A percentile compares a stretch with the other conserved stretches of the same genome.
Evolutionary conservation across 352 stramenopile genomes (phyloP).

Genomic region (Phytophthora megakarya): DNA sequence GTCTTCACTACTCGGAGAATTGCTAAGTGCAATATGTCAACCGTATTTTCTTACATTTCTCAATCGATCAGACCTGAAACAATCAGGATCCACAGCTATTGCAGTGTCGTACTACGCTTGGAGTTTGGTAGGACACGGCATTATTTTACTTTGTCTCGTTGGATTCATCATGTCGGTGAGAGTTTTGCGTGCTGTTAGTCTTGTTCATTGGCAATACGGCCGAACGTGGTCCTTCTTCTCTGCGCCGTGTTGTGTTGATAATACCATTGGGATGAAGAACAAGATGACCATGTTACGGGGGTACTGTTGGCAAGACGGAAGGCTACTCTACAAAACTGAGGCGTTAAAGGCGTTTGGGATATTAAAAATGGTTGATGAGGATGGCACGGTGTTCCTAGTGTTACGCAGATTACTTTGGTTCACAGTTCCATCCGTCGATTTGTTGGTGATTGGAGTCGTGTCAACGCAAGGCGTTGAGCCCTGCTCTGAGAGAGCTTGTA

Average conservation of each 20-base stretch:
- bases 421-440: constrained; percentile 4
- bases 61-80: constrained; percentile 7
- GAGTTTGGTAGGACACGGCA: constrained; percentile 19
- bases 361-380: constrained; percentile 18
- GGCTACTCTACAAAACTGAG: constrained; percentile 3
- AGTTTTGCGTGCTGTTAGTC: constrained; percentile 10
- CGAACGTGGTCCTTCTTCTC: constrained; percentile 14
- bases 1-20: constrained; percentile 32
- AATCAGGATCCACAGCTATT: constrained; percentile 1
- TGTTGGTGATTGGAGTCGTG: constrained; percentile 16
- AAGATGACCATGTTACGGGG: constrained; percentile 17
- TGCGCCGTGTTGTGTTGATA: constrained; percentile 15
- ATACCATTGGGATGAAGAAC: constrained; percentile 12
- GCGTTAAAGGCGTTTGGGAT: constrained; percentile 21
- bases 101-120: constrained; percentile 24
- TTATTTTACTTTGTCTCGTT: constrained; percentile 21
- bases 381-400: constrained; percentile 7
- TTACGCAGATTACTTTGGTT: constrained; percentile 17
- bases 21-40: constrained; percentile 13
- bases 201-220: constrained; percentile 11
- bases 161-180: constrained; percentile 20
- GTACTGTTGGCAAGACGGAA: constrained; percentile 12
- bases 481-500: constrained; percentile 7
- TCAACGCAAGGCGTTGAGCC: not conserved
- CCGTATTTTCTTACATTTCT: constrained; percentile 3